Conservation (phyloP, 441 rosid genomes). For the Eruca vesicaria region DNA sequence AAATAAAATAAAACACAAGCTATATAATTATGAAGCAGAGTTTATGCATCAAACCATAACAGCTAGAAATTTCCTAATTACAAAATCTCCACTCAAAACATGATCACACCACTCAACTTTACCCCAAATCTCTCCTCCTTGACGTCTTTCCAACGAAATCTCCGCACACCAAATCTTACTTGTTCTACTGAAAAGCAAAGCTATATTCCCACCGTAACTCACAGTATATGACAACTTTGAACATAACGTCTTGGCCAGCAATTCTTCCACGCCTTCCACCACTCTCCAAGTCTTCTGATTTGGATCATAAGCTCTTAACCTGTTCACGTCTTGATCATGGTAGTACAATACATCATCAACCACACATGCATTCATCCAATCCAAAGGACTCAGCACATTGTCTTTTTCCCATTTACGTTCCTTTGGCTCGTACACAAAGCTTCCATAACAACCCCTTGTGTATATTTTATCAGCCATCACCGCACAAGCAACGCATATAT, state of each 20-base stretch:
- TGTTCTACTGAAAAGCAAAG: not conserved
- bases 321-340: not conserved
- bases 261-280: not conserved
- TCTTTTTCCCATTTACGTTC: not conserved
- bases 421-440: not conserved
- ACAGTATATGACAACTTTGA: not conserved
- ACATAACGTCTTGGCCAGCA: not conserved
- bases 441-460: not conserved
- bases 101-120: not conserved
- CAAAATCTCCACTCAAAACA: not conserved
- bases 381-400: not conserved
- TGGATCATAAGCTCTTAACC: not conserved
- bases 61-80: not conserved
- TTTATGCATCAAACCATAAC: not conserved
- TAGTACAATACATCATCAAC: not conserved
- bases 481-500: not conserved
- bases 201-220: not conserved
- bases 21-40: not conserved
- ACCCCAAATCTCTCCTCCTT: not conserved
- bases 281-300: not conserved
- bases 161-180: not conserved
- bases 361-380: not conserved
- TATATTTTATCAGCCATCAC: not conserved
- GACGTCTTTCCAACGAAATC: not conserved
- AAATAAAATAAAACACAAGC: not conserved